Percentiles rank a stretch among this genome's conserved stretches.
These are phyloP conservation scores for Purshia tridentata DNA, from an alignment of 306 rosid species.

Conservation along the genomic window DNA sequence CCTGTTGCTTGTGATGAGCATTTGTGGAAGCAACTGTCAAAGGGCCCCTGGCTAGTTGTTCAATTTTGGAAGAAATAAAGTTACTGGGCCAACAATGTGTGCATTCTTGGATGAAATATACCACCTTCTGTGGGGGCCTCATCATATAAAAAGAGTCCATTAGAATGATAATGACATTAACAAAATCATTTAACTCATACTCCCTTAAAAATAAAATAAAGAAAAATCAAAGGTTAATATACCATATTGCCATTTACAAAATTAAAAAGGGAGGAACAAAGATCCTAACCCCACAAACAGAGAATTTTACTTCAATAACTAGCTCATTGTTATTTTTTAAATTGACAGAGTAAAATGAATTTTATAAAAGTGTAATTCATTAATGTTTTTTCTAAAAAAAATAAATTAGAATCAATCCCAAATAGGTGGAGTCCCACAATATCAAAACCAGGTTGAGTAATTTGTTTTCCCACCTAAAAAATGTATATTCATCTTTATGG, in stretches of 20 bases:
- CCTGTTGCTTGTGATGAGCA: constrained; percentile 30
- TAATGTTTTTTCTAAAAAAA: not conserved
- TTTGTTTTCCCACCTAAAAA: too few species aligned
- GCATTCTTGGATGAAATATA: constrained; percentile 16
- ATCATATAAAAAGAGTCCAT: constrained; percentile 24
- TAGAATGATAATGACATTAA: constrained; percentile 20
- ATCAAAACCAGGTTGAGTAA: too few species aligned
- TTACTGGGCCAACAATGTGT: constrained; percentile 5
- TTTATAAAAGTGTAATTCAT: too few species aligned
- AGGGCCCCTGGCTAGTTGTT: constrained; percentile 4
- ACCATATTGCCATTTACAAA: not conserved
- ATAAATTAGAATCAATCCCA: not conserved
- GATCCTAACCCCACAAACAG: too few species aligned
- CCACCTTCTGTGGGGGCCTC: constrained; percentile 23
- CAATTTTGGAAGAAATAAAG: constrained; percentile 16
- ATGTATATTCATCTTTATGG: too few species aligned
- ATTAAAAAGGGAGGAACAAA: too few species aligned
- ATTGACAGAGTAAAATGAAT: too few species aligned
- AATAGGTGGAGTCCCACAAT: too few species aligned
- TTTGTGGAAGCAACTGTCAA: constrained; percentile 14
- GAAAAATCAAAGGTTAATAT: constrained; percentile 2
- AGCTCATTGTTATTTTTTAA: too few species aligned
- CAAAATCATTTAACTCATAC: constrained; percentile 1
- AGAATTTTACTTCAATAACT: too few species aligned
- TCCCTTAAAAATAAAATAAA: not conserved